These are phyloP conservation scores for Ceratocystis ficicola DNA, from an alignment of 2,329 filamentous ascomycete species.

Conservation along the genomic window DNA sequence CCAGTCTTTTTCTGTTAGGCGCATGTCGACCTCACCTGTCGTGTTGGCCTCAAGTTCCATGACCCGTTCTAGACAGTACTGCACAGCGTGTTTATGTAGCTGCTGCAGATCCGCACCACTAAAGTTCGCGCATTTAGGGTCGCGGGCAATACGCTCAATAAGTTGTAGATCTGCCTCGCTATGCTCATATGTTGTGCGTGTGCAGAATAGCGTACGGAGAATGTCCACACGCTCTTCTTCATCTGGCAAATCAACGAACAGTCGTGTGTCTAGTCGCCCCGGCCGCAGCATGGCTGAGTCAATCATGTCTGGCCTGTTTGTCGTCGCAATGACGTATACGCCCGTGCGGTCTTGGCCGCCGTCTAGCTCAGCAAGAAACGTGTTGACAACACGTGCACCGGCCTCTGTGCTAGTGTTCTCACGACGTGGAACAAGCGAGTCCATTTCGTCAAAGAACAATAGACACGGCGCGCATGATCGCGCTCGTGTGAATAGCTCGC, in stretches of 20 bases:
- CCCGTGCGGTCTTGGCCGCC: conserved; percentile 68
- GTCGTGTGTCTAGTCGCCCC: conserved; percentile 72
- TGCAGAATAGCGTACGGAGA: conserved; percentile 52
- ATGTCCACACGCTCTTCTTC: conserved; percentile 75
- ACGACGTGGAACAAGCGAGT: conserved; percentile 76
- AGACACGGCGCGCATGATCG: conserved; percentile 81
- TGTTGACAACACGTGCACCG: conserved; percentile 83
- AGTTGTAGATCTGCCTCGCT: conserved; percentile 39
- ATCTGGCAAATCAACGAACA: conserved; percentile 79
- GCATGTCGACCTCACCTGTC: conserved; percentile 27
- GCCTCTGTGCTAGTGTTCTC: conserved; percentile 70
- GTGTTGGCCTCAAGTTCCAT: conserved; percentile 26
- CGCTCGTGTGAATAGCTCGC: conserved; percentile 82
- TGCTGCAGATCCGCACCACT: conserved; percentile 53
- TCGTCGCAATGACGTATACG: conserved; percentile 89
- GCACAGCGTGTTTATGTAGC: conserved; percentile 38
- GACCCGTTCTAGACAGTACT: conserved; percentile 37
- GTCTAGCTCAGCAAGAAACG: conserved; percentile 85
- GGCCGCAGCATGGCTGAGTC: conserved; percentile 90
- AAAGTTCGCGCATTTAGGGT: conserved; percentile 59
- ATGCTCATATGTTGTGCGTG: conserved; percentile 33
- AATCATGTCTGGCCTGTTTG: conserved; percentile 92
- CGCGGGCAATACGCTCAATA: conserved; percentile 53
- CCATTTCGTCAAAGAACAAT: conserved; percentile 95
- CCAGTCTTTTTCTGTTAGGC: conserved; percentile 38